Conservation (phyloP, 768 basidiomycete species). For the Gyrodon lividus region DNA sequence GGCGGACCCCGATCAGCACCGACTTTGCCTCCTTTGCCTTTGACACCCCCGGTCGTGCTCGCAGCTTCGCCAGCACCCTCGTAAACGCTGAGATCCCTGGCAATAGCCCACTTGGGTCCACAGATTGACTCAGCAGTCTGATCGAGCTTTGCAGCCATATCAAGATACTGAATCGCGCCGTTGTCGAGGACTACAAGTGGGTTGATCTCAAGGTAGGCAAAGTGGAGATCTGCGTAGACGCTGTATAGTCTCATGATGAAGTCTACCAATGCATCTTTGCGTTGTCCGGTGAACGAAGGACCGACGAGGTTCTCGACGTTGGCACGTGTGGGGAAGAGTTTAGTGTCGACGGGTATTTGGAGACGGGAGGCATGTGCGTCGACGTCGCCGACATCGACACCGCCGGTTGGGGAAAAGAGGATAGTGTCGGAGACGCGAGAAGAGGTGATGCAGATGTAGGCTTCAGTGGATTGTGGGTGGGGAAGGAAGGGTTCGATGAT, state of each 20-base stretch:
- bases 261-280: constrained; percentile 91
- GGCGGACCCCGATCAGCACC: constrained; percentile 94
- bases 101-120: constrained; percentile 98
- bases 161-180: constrained; percentile 84
- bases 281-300: constrained; percentile 72
- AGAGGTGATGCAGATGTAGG: constrained; percentile 98
- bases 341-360: constrained; percentile 65
- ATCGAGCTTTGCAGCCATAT: constrained; percentile 99
- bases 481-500: constrained; percentile 99
- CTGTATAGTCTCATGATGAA: constrained; percentile 94
- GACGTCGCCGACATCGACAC: constrained; percentile 98
- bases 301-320: constrained; percentile 76
- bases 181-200: constrained; percentile 93
- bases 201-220: constrained; percentile 99
- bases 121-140: constrained; percentile 98
- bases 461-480: constrained; percentile 90
- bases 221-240: constrained; percentile 98
- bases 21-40: constrained; percentile 47
- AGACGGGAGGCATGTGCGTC: constrained; percentile 95
- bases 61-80: constrained; percentile 38
- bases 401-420: constrained; percentile 98
- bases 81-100: constrained; percentile 82
- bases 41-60: constrained; percentile 14
- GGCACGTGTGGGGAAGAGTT: constrained; percentile 78
- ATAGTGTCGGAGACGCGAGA: constrained; percentile 92